Evolutionary conservation across 2,329 filamentous ascomycete genomes (phyloP), one percentile per base, ranked within the genome.

Genomic region (Myriangium duriaei): DNA sequence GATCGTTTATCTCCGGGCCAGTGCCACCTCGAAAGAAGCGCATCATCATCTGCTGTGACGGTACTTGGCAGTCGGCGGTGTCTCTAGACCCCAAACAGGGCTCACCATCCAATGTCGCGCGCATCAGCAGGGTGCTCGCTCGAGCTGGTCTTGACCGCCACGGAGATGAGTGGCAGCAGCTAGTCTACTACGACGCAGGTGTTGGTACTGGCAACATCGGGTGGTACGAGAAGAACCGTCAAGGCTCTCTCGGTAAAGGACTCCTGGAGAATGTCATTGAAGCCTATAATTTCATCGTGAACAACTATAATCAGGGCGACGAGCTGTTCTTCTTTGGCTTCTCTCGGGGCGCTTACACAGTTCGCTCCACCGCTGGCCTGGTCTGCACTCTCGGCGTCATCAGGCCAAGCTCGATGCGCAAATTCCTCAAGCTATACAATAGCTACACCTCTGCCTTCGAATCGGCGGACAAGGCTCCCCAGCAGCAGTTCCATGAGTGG

Each of bases 291-390:
- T 32, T 32, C 31, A 32, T 32, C 19, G 31, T 16, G 15, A 32
- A 32, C 31, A 32, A 32, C 13, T 32, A 32, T n/a, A 32, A 15
- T 16, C 11, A 15, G n/a, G 31, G 31, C 31, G 69, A 68, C 37
- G 58, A 67, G 44, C 63, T 68, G 32, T 65, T 63, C 48, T 60
- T 67, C 43, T 62, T 66, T 39, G 64, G 64, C 15, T 68, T 67
- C 51, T 63, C 59, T 4, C 54, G 64, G 11, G 64, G 64, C 4
- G 64, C 64, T 2, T 68, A 58, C 43, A 44, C 40, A 7, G 46
- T 42, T 3, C 42, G 46, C 9, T 43, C 42, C n/a, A 41, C 41
- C 1, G 45, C 41, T 3, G 38, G 43, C 10, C 26, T 46, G 12
- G 39, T 45, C 3, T 41, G 40, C 1, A 33, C 40, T 14, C 14